Evolutionary conservation across 2,329 filamentous ascomycete species (phyloP).

Genomic region (Fusarium cicatricum): DNA sequence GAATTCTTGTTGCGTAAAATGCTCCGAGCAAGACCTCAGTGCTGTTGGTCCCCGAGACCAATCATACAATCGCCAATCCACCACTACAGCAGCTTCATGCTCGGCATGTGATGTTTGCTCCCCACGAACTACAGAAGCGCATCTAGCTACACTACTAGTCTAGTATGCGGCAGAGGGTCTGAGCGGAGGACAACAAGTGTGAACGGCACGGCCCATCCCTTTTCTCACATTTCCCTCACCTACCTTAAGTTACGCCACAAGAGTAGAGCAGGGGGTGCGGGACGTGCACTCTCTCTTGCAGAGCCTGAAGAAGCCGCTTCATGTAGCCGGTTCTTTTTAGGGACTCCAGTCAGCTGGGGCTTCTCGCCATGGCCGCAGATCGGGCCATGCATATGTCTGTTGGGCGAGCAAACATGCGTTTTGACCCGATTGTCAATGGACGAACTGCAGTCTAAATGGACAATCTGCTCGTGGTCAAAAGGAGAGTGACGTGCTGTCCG

Average conservation of each 20-base stretch:
- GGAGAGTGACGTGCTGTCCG: background rate
- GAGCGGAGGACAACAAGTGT: slow-evolving; percentile 3
- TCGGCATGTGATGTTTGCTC: too few species aligned
- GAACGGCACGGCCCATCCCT: slow-evolving; percentile 36
- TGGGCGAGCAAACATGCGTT: background rate
- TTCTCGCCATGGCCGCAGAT: background rate
- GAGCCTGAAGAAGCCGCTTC: slow-evolving; percentile 13
- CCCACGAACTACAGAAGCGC: too few species aligned
- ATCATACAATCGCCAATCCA: too few species aligned
- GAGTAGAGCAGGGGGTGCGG: background rate
- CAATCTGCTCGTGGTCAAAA: background rate
- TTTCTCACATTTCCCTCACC: background rate
- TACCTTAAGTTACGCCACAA: slow-evolving; percentile 1
- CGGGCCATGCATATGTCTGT: background rate
- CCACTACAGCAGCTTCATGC: too few species aligned
- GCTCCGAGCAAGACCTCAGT: too few species aligned
- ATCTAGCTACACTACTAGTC: too few species aligned
- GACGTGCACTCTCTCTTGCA: background rate
- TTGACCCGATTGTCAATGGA: background rate
- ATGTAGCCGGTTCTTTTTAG: slow-evolving; percentile 4
- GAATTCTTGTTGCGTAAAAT: too few species aligned
- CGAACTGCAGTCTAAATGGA: background rate
- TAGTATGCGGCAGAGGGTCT: too few species aligned
- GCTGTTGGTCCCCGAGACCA: too few species aligned
- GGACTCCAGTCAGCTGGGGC: background rate